Conservation (phyloP, 805 yeast genomes). For the Kodamaea laetipori region DNA sequence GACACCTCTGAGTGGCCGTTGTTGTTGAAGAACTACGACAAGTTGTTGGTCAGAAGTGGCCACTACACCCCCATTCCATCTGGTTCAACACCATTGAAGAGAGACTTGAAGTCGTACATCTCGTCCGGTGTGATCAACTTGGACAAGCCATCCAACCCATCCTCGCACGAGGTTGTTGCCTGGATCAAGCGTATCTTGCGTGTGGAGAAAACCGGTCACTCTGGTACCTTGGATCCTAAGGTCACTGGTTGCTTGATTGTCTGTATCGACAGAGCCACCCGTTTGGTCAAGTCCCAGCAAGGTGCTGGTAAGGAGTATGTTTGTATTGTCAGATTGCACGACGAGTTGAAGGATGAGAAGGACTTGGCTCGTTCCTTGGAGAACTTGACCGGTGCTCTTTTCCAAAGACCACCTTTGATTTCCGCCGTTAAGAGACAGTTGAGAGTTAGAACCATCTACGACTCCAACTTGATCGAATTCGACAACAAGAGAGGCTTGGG, state of each 20-base stretch:
- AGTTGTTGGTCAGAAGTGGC: conserved; percentile 90
- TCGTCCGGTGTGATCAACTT: conserved; percentile 95
- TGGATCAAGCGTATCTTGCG: conserved; percentile 97
- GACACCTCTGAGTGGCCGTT: conserved; percentile 97
- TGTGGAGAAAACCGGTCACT: conserved; percentile 97
- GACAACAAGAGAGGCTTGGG: conserved; percentile 96
- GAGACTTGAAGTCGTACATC: conserved; percentile 88
- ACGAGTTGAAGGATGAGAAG: conserved; percentile 85
- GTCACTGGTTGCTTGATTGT: conserved; percentile 99
- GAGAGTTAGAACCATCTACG: conserved; percentile 97
- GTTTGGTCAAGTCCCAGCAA: conserved; percentile 97
- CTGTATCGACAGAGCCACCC: conserved; percentile 96
- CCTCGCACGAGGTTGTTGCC: conserved; percentile 98
- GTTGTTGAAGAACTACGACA: conserved; percentile 89
- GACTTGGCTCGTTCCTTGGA: conserved; percentile 86
- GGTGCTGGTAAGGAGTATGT: conserved; percentile 99
- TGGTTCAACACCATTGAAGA: conserved; percentile 91
- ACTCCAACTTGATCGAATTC: conserved; percentile 91
- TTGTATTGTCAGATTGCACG: conserved; percentile 94
- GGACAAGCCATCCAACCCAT: conserved; percentile 97
- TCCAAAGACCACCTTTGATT: conserved; percentile 98
- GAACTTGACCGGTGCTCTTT: conserved; percentile 95
- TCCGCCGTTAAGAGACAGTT: conserved; percentile 99
- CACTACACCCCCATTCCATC: conserved; percentile 97
- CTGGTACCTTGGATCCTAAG: conserved; percentile 98